These are phyloP conservation scores for Aspergillus sp. DNA, from an alignment of 2,329 filamentous ascomycete genomes.

Conservation along the genomic window DNA sequence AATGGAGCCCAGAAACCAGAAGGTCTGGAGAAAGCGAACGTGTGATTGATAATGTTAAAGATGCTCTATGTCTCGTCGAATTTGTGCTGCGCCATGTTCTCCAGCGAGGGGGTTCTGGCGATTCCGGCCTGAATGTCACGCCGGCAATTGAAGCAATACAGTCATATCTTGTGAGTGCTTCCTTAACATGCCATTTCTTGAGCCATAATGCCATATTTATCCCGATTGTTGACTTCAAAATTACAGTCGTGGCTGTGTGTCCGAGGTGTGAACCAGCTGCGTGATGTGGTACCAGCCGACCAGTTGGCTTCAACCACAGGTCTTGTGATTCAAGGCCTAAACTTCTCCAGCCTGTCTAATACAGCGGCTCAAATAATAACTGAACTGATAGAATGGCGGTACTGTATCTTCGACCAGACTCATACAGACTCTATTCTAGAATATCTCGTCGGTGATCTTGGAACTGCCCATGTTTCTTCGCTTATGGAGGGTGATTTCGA, in stretches of 20 bases:
- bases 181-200: too few relatives aligned
- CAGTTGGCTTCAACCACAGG: slow-evolving; percentile 15
- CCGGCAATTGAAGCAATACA: slow-evolving; percentile 28
- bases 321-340: slow-evolving; percentile 20
- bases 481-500: slow-evolving; percentile 31
- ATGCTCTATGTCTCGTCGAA: slow-evolving; percentile 30
- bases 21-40: slow-evolving; percentile 9
- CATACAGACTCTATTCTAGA: slow-evolving; percentile 24
- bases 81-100: slow-evolving; percentile 28
- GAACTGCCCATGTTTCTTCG: slow-evolving; percentile 23
- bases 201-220: not conserved
- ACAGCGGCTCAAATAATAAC: slow-evolving; percentile 27
- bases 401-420: slow-evolving; percentile 17
- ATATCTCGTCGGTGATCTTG: slow-evolving; percentile 27
- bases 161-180: slow-evolving; percentile 27
- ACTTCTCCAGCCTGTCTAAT: slow-evolving; percentile 18
- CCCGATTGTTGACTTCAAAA: slow-evolving; percentile 3
- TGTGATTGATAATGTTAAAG: slow-evolving; percentile 23
- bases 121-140: slow-evolving; percentile 12
- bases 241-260: slow-evolving; percentile 31
- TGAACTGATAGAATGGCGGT: slow-evolving; percentile 24
- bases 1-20: slow-evolving; percentile 15
- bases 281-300: slow-evolving; percentile 12
- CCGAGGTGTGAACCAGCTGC: slow-evolving; percentile 17
- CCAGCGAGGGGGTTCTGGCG: slow-evolving; percentile 14